Evolutionary conservation across 805 yeast genomes (phyloP), one percentile per base, ranked within the genome.

Genomic region (Lipomyces spencermartinsiae): DNA sequence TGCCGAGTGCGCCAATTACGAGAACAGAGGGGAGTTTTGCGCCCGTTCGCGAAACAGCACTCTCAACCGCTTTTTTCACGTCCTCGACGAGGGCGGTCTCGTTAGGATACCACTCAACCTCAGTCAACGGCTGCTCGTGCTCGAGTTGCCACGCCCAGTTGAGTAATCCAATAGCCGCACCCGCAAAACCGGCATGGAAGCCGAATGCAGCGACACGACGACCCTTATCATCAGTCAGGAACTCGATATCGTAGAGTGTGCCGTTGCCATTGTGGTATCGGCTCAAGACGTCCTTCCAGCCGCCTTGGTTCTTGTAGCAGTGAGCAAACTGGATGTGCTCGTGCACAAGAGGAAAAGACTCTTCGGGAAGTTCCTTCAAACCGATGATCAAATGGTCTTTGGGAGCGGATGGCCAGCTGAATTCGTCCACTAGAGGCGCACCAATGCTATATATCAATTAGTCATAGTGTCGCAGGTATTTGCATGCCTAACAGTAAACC

Each of bases 141-240:
- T 87, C 80, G 79, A 91, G 94, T 80, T 94, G 94, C 82, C 90
- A 89, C 61, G 97, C 90, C 97, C 98, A 95, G 80, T 93, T 97
- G 79, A 87, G 87, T 62, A 94, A 84, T 76, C 99, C 99, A 65
- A 95, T 81, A 43, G 99, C 99, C 46, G 99, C 99, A 76, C 99
- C 99, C 6, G 98, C 99, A 79, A 95, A 95, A n/a, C 99, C 99
- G 58, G 99, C 99, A 79, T 94, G 94, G 84, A 87, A 95, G n/a
- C 99, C 99, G 78, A 95, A 95, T 8, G 99, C 99, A 58, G 99
- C 99, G 35, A 95, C 99, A 82, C 99, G 91, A 84, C 99, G 91
- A 46, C 98, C 98, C 76, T 87, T 88, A 74, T 90, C 97, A 78
- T 95, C 92, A 79, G 91, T 96, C 78, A 95, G 83, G 78, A 95